Conservation (phyloP, 768 basidiomycete genomes). For the Termitomyces bulborhizus region DNA sequence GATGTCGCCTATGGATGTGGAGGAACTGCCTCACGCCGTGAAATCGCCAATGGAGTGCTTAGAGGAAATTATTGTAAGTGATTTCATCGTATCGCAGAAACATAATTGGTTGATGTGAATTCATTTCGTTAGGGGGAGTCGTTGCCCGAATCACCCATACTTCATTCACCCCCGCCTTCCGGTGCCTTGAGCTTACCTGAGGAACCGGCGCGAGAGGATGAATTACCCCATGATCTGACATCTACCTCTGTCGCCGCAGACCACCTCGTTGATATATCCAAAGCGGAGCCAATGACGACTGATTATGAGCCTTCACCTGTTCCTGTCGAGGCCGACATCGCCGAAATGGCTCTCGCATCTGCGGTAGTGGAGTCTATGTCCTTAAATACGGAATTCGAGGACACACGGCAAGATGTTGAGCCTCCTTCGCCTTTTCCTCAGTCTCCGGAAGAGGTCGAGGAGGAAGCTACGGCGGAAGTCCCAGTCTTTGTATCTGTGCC, state of each 20-base stretch:
- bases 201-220: neutral
- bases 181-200: neutral
- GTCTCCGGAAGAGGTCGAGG: neutral
- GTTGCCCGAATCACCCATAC: conserved; percentile 11
- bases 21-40: conserved; percentile 6
- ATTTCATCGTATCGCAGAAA: neutral
- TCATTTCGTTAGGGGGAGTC: conserved; percentile 1
- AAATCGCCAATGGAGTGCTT: neutral
- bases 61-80: conserved; percentile 2
- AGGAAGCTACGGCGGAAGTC: neutral
- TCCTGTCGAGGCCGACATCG: conserved; percentile 1
- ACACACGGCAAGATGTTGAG: neutral
- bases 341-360: conserved; percentile 4
- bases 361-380: neutral
- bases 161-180: conserved; percentile 8
- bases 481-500: neutral
- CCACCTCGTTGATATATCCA: neutral
- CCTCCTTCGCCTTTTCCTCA: too few relatives aligned
- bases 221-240: neutral
- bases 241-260: neutral
- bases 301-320: neutral
- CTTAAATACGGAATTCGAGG: neutral
- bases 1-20: conserved; percentile 9
- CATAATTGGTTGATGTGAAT: neutral
- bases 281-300: neutral